Conservation (phyloP, 2,329 filamentous ascomycete species). For the Venturiaceae sp. region DNA sequence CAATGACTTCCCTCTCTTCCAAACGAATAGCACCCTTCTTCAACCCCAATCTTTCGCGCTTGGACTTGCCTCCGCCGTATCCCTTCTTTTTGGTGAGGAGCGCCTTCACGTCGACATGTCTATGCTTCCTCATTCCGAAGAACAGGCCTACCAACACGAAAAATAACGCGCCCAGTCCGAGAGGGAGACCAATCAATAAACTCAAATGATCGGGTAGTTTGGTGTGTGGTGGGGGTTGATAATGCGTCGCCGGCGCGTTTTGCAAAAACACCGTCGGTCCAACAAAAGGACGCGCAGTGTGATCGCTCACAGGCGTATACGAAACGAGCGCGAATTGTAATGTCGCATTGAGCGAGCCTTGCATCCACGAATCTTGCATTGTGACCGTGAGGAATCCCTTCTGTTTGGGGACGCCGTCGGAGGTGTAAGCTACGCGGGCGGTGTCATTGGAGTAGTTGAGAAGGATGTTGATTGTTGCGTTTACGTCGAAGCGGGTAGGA, state of each 20-base stretch:
- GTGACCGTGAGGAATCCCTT: slow-evolving; percentile 28
- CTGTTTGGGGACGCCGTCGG: slow-evolving; percentile 23
- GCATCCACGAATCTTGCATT: slow-evolving; percentile 30
- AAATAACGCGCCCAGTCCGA: slow-evolving; percentile 26
- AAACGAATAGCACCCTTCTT: slow-evolving; percentile 19
- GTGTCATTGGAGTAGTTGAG: slow-evolving; percentile 25
- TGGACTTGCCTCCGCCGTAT: slow-evolving; percentile 27
- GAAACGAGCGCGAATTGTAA: slow-evolving; percentile 20
- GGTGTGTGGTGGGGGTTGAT: slow-evolving; percentile 20
- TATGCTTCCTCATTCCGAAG: slow-evolving; percentile 30
- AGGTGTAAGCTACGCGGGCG: slow-evolving; percentile 22
- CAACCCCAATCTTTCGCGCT: slow-evolving; percentile 22
- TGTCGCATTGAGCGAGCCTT: slow-evolving; percentile 25
- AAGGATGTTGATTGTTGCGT: slow-evolving; percentile 17
- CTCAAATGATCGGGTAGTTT: slow-evolving; percentile 22
- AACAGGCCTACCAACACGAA: slow-evolving; percentile 26
- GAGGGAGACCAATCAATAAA: slow-evolving; percentile 31
- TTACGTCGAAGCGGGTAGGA: slow-evolving; percentile 14
- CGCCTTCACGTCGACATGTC: slow-evolving; percentile 23
- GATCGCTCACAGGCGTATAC: slow-evolving; percentile 23
- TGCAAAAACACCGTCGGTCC: slow-evolving; percentile 27
- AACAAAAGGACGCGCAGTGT: slow-evolving; percentile 16
- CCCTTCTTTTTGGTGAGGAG: slow-evolving; percentile 25
- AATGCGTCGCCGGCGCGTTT: slow-evolving; percentile 24
- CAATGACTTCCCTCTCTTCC: slow-evolving; percentile 19